Evolutionary conservation across 345 rosid genomes (phyloP).

Genomic region (Linum tenue): DNA sequence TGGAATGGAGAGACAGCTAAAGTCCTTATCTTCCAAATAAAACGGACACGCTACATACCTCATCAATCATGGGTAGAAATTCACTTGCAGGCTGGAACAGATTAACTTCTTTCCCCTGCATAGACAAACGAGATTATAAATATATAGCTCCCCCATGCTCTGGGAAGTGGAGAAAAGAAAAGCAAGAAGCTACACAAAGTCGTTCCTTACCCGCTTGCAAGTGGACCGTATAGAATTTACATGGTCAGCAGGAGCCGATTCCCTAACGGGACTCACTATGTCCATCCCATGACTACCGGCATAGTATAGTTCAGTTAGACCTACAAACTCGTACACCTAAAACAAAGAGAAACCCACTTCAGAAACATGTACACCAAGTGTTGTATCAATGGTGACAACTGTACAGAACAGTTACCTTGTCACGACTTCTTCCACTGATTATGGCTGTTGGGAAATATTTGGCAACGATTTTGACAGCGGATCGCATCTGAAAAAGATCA

Average conservation of each 20-base stretch:
- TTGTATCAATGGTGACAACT: no score
- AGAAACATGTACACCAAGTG: background rate
- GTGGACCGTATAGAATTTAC: no score
- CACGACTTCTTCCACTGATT: constrained; percentile 95
- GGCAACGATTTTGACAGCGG: background rate
- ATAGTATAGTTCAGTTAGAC: constrained; percentile 27
- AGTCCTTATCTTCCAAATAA: background rate
- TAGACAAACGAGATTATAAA: background rate
- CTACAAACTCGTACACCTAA: constrained; percentile 29
- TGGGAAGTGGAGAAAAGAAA: background rate
- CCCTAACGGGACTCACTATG: constrained; percentile 13
- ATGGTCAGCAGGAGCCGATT: background rate
- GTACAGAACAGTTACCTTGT: constrained; percentile 40
- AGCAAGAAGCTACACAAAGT: background rate
- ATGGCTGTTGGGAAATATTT: constrained; percentile 40
- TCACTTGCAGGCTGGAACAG: constrained; percentile 32
- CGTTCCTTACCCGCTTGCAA: no score
- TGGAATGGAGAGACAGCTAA: background rate
- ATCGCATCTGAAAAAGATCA: background rate
- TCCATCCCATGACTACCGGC: constrained; percentile 51
- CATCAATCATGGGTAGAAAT: constrained; percentile 28
- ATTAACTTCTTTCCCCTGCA: constrained; percentile 22
- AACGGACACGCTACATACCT: constrained; percentile 17
- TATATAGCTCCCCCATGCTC: no score
- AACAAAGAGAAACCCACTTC: background rate